Conservation (phyloP, 1,284 basidiomycete genomes). For the Austroboletus niveus region DNA sequence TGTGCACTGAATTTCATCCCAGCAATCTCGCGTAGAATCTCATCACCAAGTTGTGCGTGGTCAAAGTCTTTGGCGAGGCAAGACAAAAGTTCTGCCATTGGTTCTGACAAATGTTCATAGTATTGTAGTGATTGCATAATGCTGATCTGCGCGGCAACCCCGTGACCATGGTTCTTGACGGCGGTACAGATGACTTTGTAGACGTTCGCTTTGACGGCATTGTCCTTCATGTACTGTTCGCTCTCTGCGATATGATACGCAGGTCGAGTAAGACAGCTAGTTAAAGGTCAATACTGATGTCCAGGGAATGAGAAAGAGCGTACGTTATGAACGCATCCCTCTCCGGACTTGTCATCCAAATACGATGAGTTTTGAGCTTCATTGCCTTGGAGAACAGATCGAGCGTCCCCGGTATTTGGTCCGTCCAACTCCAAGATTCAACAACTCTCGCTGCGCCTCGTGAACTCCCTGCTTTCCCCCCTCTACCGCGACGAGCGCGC, state of each 20-base stretch:
- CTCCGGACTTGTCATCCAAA: slow-evolving; percentile 87
- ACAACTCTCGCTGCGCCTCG: slow-evolving; percentile 43
- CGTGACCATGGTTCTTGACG: slow-evolving; percentile 89
- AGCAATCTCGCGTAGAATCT: slow-evolving; percentile 85
- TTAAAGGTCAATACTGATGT: background rate
- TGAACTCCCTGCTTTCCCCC: slow-evolving; percentile 52
- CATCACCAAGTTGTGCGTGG: slow-evolving; percentile 86
- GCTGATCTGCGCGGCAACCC: slow-evolving; percentile 81
- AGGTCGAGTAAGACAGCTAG: slow-evolving; percentile 83
- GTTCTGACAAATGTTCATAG: slow-evolving; percentile 91
- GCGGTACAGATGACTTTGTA: slow-evolving; percentile 91
- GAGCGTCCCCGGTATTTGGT: slow-evolving; percentile 71
- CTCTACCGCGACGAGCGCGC: slow-evolving; percentile 55
- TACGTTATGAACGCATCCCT: slow-evolving; percentile 83
- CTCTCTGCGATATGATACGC: slow-evolving; percentile 86
- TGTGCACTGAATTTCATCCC: slow-evolving; percentile 74
- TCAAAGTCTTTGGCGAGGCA: slow-evolving; percentile 87
- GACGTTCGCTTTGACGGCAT: slow-evolving; percentile 69
- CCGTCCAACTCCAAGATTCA: slow-evolving; percentile 74
- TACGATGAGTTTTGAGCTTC: slow-evolving; percentile 71
- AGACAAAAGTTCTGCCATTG: slow-evolving; percentile 88
- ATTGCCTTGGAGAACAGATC: slow-evolving; percentile 71
- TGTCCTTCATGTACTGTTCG: slow-evolving; percentile 84
- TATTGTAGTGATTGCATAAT: slow-evolving; percentile 94
- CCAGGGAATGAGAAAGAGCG: slow-evolving; percentile 17